Evolutionary conservation across 305 asterid genomes (phyloP).

Genomic region (Solanum chacoense): DNA sequence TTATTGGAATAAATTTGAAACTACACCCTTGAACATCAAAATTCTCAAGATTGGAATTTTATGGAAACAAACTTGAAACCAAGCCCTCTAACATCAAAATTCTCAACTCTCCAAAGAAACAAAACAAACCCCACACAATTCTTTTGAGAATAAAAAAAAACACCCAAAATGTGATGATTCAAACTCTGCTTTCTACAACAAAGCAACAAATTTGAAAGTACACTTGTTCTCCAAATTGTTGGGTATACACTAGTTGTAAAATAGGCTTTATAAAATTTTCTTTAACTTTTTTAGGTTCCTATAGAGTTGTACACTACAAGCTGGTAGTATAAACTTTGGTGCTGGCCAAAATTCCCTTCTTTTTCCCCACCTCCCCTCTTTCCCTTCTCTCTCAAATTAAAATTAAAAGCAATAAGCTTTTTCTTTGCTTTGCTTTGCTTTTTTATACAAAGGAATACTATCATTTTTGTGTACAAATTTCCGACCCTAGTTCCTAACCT

Average conservation of each 20-base stretch:
- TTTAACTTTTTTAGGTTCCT: neutral
- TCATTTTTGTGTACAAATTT: constrained; percentile 2
- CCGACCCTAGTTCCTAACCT: constrained; percentile 56
- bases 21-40: neutral
- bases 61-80: neutral
- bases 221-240: neutral
- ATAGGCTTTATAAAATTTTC: neutral
- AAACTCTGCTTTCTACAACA: neutral
- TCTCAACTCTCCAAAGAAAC: neutral
- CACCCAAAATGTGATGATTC: neutral
- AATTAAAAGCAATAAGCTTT: neutral
- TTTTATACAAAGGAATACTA: neutral
- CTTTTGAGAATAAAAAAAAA: neutral
- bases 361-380: neutral
- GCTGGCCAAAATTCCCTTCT: neutral
- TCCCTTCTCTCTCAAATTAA: neutral
- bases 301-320: neutral
- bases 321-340: constrained; percentile 1
- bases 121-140: neutral
- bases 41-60: neutral
- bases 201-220: neutral
- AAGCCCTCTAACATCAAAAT: constrained; percentile 3
- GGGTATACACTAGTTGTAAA: neutral
- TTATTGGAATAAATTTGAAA: neutral
- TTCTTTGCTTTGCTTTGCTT: neutral